phyloP scores from a whole-genome alignment of 2,329 filamentous ascomycete genomes.

The Helotiales sp. region DNA sequence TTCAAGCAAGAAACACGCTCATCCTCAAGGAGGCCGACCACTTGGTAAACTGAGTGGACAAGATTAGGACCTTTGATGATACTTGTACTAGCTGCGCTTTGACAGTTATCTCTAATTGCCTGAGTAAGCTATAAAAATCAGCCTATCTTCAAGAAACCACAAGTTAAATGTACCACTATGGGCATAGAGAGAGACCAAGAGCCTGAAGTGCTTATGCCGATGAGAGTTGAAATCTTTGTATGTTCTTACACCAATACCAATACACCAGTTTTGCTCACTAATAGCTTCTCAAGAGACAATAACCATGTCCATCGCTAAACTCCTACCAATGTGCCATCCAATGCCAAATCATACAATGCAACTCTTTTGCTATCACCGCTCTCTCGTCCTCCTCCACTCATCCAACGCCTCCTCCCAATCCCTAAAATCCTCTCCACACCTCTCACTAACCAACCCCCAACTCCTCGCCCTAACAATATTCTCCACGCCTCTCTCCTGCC shows the following conservation, averaged over 20 bases:
- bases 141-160: too few species aligned
- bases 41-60: too few species aligned
- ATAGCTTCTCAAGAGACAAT: background rate
- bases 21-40: too few species aligned
- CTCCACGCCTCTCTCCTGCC: constrained; percentile 76
- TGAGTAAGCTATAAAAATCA: too few species aligned
- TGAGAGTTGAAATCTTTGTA: background rate
- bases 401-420: constrained; percentile 67
- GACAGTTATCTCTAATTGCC: background rate
- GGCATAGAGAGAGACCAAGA: background rate
- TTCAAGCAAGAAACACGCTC: too few species aligned
- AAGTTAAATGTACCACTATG: background rate
- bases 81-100: too few species aligned
- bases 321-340: background rate
- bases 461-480: constrained; percentile 77
- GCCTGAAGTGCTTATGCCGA: too few species aligned
- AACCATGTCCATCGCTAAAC: background rate
- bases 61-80: too few species aligned
- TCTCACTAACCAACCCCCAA: constrained; percentile 75
- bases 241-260: background rate
- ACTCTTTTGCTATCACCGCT: background rate
- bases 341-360: background rate
- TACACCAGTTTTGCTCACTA: background rate
- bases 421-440: constrained; percentile 62
- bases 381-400: constrained; percentile 52